A percentile compares a stretch with the other conserved stretches of the same genome.
phyloP scores from a whole-genome alignment of 257 asterid genomes.

The Ajuga chamaepitys region DNA sequence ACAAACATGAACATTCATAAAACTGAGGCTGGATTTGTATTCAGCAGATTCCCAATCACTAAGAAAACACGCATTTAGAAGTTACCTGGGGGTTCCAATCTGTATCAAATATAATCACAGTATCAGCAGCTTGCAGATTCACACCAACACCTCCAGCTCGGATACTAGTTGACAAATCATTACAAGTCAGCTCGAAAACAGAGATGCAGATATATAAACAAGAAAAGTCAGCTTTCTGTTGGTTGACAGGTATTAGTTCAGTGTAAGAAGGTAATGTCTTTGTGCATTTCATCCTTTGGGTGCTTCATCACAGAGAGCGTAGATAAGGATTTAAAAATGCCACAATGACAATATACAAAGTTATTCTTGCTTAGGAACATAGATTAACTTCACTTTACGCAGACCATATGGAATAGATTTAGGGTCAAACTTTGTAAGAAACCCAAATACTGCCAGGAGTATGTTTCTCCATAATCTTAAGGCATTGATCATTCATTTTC shows the following conservation, averaged over 20 bases:
- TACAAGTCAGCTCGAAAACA: slow-evolving; percentile 12
- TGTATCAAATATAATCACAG: slow-evolving; percentile 95
- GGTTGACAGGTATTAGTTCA: background rate
- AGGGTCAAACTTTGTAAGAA: background rate
- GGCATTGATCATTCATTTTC: background rate
- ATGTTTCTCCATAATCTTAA: background rate
- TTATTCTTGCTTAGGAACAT: background rate
- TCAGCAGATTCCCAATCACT: slow-evolving; percentile 1
- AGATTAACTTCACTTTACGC: background rate
- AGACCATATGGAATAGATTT: background rate
- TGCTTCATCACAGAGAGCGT: background rate
- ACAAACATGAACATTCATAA: slow-evolving; percentile 17
- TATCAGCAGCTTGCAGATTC: slow-evolving; percentile 99
- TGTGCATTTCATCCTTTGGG: background rate
- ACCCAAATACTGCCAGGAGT: background rate
- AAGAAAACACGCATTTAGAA: slow-evolving; percentile 11
- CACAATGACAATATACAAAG: background rate
- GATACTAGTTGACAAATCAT: slow-evolving; percentile 43
- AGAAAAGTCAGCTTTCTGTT: background rate
- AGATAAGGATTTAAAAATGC: too few relatives aligned
- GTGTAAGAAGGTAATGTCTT: background rate
- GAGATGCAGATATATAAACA: slow-evolving; percentile 1
- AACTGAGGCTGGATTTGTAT: slow-evolving; percentile 1
- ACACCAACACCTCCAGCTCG: slow-evolving; percentile 99
- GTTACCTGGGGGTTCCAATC: slow-evolving; percentile 99